phyloP scores from a whole-genome alignment of 2,329 filamentous ascomycete species.

The Trichoderma citrinoviride region DNA sequence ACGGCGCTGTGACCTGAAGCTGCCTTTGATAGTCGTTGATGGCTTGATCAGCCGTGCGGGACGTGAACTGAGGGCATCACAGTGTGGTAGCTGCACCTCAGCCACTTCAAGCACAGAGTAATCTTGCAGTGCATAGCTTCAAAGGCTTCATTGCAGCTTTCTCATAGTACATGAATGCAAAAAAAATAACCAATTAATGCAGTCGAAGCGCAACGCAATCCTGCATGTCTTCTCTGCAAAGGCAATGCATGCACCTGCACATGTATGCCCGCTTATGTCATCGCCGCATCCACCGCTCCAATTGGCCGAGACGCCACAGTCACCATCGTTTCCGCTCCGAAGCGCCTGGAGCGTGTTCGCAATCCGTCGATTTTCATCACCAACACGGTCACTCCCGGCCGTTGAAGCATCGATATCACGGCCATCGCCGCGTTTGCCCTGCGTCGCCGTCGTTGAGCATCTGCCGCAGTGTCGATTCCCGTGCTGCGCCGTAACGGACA shows the following conservation, averaged over 20 bases:
- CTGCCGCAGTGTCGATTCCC: neutral
- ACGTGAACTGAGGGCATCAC: neutral
- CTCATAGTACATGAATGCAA: too few species aligned
- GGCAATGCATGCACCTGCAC: neutral
- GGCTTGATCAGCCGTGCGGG: neutral
- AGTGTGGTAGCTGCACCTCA: neutral
- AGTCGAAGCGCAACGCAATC: neutral
- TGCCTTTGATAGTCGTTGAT: neutral
- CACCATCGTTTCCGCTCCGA: neutral
- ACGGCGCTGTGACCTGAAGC: too few species aligned
- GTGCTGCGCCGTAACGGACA: neutral
- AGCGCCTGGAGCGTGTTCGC: neutral
- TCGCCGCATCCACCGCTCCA: neutral
- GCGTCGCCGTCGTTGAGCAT: neutral
- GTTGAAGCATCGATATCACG: neutral
- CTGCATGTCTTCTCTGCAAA: neutral
- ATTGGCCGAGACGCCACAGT: slow-evolving; percentile 11
- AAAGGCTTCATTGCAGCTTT: too few species aligned
- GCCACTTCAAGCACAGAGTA: too few species aligned
- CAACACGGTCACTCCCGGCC: neutral
- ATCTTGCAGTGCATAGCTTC: too few species aligned
- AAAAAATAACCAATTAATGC: too few species aligned
- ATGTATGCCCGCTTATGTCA: slow-evolving; percentile 17
- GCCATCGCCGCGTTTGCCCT: neutral
- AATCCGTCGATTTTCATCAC: slow-evolving; percentile 1